Evolutionary conservation across 202 grass and related monocot genomes (phyloP).

Genomic region (Saccharum hybrid): DNA sequence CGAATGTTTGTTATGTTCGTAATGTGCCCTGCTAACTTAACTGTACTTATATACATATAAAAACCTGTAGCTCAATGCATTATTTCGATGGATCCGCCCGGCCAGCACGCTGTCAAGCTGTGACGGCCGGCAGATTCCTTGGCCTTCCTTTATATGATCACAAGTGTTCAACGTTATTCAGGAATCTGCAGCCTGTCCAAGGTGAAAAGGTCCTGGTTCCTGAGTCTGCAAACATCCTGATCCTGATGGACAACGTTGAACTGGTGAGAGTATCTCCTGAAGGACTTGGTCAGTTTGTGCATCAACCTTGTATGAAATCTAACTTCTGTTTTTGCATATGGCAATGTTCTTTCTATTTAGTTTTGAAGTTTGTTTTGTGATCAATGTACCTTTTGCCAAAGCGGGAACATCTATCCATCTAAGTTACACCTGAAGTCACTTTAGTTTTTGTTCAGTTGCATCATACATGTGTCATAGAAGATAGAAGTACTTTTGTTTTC

Average conservation of each 20-base stretch:
- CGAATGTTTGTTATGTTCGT: not conserved
- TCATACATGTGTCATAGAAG: not conserved
- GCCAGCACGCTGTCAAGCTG: not conserved
- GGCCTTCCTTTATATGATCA: conserved; percentile 15
- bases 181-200: not conserved
- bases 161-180: not conserved
- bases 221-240: not conserved
- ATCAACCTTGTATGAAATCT: not conserved
- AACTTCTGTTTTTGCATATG: not conserved
- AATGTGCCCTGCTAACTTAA: not conserved
- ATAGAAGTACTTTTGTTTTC: not conserved
- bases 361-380: not conserved
- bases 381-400: not conserved
- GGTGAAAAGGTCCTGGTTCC: not conserved
- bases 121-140: not conserved
- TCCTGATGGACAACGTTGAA: conserved; percentile 11
- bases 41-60: not conserved
- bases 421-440: not conserved
- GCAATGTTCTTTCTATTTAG: not conserved
- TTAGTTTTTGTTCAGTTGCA: not conserved
- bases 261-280: not conserved
- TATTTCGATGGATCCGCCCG: not conserved
- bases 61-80: not conserved
- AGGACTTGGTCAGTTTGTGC: not conserved
- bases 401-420: not conserved